Evolutionary conservation across 371 early-diverging fungal genomes (phyloP), one percentile per base, ranked within the genome.

Genomic region (Lichtheimia hyalospora): DNA sequence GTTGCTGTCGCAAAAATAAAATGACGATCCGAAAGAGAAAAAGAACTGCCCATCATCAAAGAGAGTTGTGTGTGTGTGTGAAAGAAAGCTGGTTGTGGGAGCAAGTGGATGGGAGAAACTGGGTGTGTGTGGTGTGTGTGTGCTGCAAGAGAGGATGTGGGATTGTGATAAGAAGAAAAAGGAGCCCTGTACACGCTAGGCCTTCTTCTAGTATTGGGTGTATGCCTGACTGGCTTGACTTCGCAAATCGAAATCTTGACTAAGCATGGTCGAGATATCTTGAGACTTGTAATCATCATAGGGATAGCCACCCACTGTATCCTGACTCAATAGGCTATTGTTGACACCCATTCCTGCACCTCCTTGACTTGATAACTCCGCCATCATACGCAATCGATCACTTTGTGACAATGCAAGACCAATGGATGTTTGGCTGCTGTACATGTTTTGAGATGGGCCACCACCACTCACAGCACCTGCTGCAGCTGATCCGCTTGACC

Each of bases 381-480:
- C 66, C 81, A 79, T 76, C 83, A 86, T 79, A 5, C 84, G 81
- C 20, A 89, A 60, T 8, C 89, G 77, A 62, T 89, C 89, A 58
- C 85, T 84, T 61, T 89, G 89, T 7, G 87, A 87, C 13, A 89
- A 67, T 15, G 79, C 83, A 28, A 81, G 61, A 3, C 81, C 77
- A 58, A 74, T 82, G 8, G 81, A 79, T 5, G 78, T 66, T 66
- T 82, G 81, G 51, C 84, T 83, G 54, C 77, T 78, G 52, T 78
- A 79, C 51, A 77, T 48, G 48, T 79, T 78, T 60, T 78, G 81
- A 4, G 71, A 71, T 14, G 55, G 56, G 5, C 52, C 57, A 3
- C 20, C 21, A 10, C 52, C 50, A 21, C 49, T 43, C 3, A 7
- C 4, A 20, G 20, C 24, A 20, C 23, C 24, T 34, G 34, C 34